Evolutionary conservation across 2,329 filamentous ascomycete species (phyloP).

Genomic region (Fusarium solani-melongenae): DNA sequence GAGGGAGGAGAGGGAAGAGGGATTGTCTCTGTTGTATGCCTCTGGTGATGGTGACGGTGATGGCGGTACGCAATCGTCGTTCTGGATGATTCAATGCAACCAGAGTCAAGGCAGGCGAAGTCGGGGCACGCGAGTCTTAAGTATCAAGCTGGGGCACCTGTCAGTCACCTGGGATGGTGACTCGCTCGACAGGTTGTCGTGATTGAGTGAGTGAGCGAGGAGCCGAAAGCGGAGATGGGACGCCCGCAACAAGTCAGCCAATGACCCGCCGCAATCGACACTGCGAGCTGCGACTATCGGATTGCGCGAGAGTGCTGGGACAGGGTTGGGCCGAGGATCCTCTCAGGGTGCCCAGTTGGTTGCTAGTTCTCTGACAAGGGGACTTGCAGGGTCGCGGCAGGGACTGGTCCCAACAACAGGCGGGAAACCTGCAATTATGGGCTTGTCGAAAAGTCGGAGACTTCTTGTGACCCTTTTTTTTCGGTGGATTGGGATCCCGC

Average conservation of each 20-base stretch:
- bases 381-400: conserved; percentile 25
- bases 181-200: conserved; percentile 38
- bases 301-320: conserved; percentile 36
- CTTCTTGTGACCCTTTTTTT: conserved; percentile 29
- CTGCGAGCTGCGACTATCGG: conserved; percentile 38
- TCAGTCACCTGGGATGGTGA: conserved; percentile 33
- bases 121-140: conserved; percentile 41
- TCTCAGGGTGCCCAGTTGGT: conserved; percentile 33
- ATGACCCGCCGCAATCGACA: conserved; percentile 38
- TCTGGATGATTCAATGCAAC: conserved; percentile 4
- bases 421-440: conserved; percentile 26
- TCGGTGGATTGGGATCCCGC: conserved; percentile 18
- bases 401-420: conserved; percentile 21
- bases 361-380: conserved; percentile 23
- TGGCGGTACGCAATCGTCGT: not conserved
- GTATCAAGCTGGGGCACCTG: conserved; percentile 35
- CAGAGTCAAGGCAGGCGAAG: conserved; percentile 30
- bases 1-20: not conserved
- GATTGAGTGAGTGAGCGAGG: conserved; percentile 40
- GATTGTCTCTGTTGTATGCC: not conserved
- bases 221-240: conserved; percentile 45
- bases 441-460: conserved; percentile 29
- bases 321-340: conserved; percentile 25
- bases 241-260: conserved; percentile 36
- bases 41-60: not conserved